Evolutionary conservation across 2,329 filamentous ascomycete species (phyloP).

Genomic region (Epichloe hybrida): DNA sequence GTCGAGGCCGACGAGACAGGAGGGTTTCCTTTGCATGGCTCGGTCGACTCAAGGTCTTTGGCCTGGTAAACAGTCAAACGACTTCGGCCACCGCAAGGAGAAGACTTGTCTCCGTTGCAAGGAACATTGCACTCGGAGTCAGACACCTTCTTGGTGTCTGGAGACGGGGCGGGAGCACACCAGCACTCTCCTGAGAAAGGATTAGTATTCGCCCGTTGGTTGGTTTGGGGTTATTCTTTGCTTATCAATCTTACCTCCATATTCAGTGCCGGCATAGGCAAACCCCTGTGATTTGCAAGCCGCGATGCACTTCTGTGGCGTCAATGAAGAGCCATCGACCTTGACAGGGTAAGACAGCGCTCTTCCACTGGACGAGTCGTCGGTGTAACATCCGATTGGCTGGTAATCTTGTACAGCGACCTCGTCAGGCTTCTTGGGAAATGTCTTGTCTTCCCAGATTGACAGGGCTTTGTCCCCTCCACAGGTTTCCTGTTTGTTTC

Average conservation of each 20-base stretch:
- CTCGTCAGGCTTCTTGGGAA: constrained; percentile 27
- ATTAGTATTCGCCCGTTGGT: too few relatives aligned
- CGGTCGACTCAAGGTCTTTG: too few relatives aligned
- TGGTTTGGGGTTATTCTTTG: too few relatives aligned
- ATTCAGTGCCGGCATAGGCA: constrained; percentile 36
- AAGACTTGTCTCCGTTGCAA: too few relatives aligned
- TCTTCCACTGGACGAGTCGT: constrained; percentile 26
- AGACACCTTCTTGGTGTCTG: too few relatives aligned
- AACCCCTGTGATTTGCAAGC: constrained; percentile 30
- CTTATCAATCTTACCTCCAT: background rate
- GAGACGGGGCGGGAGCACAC: too few relatives aligned
- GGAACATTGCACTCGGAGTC: too few relatives aligned
- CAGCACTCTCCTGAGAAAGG: too few relatives aligned
- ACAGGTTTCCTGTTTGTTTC: constrained; percentile 30
- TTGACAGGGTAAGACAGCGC: constrained; percentile 31
- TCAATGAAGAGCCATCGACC: constrained; percentile 23
- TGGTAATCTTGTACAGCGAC: constrained; percentile 38
- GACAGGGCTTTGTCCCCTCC: constrained; percentile 34
- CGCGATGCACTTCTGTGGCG: constrained; percentile 27
- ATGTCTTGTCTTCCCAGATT: constrained; percentile 35
- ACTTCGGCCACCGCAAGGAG: too few relatives aligned
- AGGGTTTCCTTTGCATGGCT: too few relatives aligned
- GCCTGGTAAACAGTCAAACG: too few relatives aligned
- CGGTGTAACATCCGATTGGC: constrained; percentile 48
- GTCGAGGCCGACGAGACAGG: too few relatives aligned